A percentile compares a stretch with the other conserved stretches of the same genome.
Evolutionary conservation across 1,284 basidiomycete genomes (phyloP).

Genomic region (Cutaneotrichosporon curvatum): DNA sequence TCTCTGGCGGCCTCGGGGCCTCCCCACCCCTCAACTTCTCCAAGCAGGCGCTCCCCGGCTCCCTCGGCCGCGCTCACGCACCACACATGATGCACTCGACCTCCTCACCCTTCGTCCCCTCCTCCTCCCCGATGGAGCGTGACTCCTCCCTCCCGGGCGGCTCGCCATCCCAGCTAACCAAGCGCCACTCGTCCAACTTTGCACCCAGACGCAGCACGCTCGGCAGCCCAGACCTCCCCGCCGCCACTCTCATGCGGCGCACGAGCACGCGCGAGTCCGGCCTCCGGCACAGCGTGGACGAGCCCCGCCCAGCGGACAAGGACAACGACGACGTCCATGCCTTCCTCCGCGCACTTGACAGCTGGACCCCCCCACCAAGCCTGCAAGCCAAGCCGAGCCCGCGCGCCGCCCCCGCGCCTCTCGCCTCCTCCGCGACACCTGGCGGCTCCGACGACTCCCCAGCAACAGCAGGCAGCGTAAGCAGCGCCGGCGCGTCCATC

Average conservation of each 20-base stretch:
- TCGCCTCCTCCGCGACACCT: not conserved
- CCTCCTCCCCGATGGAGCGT: constrained; percentile 32
- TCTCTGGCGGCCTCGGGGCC: constrained; percentile 19
- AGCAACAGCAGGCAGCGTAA: not conserved
- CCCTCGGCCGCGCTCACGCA: too few species aligned
- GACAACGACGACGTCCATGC: constrained; percentile 44
- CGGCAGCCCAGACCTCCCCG: too few species aligned
- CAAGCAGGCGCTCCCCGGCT: constrained; percentile 28
- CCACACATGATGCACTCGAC: too few species aligned
- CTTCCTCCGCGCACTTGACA: constrained; percentile 43
- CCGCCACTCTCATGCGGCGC: constrained; percentile 15
- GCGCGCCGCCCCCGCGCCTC: not conserved
- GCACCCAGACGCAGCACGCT: too few species aligned
- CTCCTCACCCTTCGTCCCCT: constrained; percentile 33
- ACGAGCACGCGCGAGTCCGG: constrained; percentile 32
- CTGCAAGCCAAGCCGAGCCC: not conserved
- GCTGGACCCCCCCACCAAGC: constrained; percentile 33
- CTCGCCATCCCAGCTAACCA: constrained; percentile 15
- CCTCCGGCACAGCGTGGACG: constrained; percentile 29
- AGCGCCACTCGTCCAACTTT: constrained; percentile 36
- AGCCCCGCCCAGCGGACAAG: constrained; percentile 9
- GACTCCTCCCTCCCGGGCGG: constrained; percentile 9
- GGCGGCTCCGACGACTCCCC: not conserved
- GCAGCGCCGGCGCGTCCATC: not conserved
- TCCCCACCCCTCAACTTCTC: constrained; percentile 30